phyloP scores from a whole-genome alignment of 345 rosid genomes.

The Citrus medica region DNA sequence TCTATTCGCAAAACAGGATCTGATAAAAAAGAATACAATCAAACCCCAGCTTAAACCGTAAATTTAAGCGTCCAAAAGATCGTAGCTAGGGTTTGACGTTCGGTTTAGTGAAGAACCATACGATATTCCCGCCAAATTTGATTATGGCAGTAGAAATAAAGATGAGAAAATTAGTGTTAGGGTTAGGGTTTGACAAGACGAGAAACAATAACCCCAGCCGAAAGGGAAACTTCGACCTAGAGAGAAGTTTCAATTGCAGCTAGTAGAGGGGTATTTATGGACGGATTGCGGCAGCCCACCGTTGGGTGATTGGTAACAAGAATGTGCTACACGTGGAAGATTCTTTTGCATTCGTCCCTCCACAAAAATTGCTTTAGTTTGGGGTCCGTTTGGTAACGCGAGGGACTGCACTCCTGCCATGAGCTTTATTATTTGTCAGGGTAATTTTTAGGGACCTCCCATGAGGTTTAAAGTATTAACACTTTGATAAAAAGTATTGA shows the following conservation, averaged over 20 bases:
- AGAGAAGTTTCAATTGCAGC: rapidly evolving
- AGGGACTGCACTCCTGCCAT: neutral
- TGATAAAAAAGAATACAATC: neutral
- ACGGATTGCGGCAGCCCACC: neutral
- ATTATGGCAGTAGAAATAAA: neutral
- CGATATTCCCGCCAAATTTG: neutral
- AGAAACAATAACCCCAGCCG: neutral
- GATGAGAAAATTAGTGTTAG: neutral
- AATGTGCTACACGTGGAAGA: constrained; percentile 1
- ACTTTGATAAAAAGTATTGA: no score
- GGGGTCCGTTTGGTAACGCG: neutral
- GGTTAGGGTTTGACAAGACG: neutral
- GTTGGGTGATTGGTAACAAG: constrained; percentile 12
- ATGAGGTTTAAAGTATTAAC: no score
- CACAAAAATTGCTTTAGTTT: no score
- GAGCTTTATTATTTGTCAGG: neutral
- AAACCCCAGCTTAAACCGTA: neutral
- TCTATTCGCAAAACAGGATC: neutral
- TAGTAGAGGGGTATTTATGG: constrained; percentile 4
- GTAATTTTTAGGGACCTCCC: no score
- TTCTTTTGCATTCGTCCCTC: neutral
- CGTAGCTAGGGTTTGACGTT: neutral
- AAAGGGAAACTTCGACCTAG: neutral
- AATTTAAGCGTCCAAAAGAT: neutral
- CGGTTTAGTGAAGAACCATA: neutral